phyloP scores from a whole-genome alignment of 495 filamentous ascomycete genomes.

The Penicillium tannophilum region DNA sequence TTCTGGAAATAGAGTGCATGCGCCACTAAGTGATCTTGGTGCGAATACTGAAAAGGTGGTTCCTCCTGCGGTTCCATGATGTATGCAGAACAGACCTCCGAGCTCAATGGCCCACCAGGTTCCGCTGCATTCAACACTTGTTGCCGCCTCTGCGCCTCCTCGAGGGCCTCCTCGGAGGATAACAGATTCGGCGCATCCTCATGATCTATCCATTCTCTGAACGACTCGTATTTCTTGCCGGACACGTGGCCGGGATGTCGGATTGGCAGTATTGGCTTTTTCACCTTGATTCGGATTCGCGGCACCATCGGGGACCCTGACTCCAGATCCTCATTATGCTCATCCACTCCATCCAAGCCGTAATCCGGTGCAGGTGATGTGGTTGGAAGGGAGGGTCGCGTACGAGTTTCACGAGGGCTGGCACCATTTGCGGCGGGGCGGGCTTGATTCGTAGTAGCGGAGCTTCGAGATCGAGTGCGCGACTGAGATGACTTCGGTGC shows the following conservation, averaged over 20 bases:
- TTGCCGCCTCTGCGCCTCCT: conserved; percentile 52
- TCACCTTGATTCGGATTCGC: conserved; percentile 54
- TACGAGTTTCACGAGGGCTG: conserved; percentile 28
- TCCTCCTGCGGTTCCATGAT: conserved; percentile 74
- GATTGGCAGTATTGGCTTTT: conserved; percentile 51
- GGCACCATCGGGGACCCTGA: conserved; percentile 35
- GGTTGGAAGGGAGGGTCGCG: conserved; percentile 31
- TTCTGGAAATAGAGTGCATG: conserved; percentile 80
- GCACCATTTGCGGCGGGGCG: conserved; percentile 26
- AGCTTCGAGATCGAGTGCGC: conserved; percentile 39
- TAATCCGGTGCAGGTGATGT: conserved; percentile 14
- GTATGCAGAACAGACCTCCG: conserved; percentile 71
- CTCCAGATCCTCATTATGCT: conserved; percentile 24
- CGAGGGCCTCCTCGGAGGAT: conserved; percentile 57
- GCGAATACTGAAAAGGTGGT: conserved; percentile 75
- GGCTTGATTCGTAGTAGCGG: conserved; percentile 23
- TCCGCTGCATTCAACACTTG: conserved; percentile 69
- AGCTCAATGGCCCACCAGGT: conserved; percentile 73
- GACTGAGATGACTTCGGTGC: conserved; percentile 28
- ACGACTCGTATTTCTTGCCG: conserved; percentile 49
- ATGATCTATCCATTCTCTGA: conserved; percentile 58
- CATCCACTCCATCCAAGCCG: conserved; percentile 12
- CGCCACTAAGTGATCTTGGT: conserved; percentile 79
- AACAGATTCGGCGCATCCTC: conserved; percentile 41
- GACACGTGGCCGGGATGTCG: conserved; percentile 56